Evolutionary conservation across 345 rosid genomes (phyloP).

Genomic region (Gossypium australe): DNA sequence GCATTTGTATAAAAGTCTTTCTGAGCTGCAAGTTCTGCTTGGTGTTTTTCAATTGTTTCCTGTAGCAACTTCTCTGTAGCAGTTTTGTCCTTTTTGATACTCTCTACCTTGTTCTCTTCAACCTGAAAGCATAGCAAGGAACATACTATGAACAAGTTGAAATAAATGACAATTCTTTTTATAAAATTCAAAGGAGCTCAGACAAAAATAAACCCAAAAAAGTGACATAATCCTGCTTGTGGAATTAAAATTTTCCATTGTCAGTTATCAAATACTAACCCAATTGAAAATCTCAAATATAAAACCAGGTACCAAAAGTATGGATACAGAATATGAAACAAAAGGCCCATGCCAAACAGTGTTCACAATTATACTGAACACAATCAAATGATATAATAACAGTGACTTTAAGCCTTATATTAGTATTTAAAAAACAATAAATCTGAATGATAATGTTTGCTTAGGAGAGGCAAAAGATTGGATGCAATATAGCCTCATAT

Average conservation of each 20-base stretch:
- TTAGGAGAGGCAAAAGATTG: neutral
- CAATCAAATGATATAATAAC: neutral
- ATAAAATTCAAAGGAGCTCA: neutral
- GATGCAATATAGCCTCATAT: neutral
- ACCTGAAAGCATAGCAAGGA: slow-evolving; percentile 36
- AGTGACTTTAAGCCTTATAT: neutral
- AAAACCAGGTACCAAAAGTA: neutral
- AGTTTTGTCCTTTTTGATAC: slow-evolving; percentile 83
- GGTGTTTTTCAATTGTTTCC: slow-evolving; percentile 96
- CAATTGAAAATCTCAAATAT: neutral
- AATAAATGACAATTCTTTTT: neutral
- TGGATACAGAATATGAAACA: neutral
- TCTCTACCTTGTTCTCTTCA: slow-evolving; percentile 95
- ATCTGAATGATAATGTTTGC: neutral
- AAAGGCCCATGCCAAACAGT: neutral
- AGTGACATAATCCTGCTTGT: neutral
- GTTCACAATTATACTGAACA: neutral
- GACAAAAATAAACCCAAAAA: neutral
- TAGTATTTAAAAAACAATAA: neutral
- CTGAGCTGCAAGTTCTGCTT: slow-evolving; percentile 72
- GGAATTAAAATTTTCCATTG: too few relatives aligned
- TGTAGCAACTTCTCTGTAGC: slow-evolving; percentile 89
- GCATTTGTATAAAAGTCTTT: slow-evolving; percentile 83
- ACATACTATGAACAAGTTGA: neutral
- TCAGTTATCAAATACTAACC: neutral